Base-by-base conservation (phyloP, 2,329 filamentous ascomycete species). In the Fusarium incarnatum region DNA sequence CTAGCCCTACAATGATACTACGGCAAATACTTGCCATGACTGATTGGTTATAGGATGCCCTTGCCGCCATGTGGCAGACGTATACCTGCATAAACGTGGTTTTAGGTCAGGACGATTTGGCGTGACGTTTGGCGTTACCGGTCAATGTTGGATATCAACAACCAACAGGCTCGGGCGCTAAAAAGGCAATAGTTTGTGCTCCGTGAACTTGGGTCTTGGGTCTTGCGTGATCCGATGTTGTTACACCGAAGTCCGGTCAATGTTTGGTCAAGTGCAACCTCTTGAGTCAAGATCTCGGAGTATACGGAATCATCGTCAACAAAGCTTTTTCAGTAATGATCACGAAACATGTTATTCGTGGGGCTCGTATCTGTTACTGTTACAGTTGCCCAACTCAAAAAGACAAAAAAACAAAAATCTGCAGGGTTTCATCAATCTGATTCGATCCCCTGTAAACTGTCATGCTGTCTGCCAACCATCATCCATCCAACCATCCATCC, bases 1-100 rank as follows among this genome's bases (percentile, higher is more conserved):
- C 34, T 44, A 44, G 44, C 44, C 44, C 18, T 28, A 46, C 23
- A 46, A 25, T 10, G 16, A n/a, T 16, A 37, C 34, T 27, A 37
- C 34, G 34, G 34, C 34, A 37, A n/a, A 37, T 37, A n/a, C 18
- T 44, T 47, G 32, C 30, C 54, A 34, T 18, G 32, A 40, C 54
- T 32, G n/a, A 55, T 69, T 60, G 53, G 47, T 34, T 40, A 45
- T 53, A 46, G 28, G 22, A 54, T 56, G 45, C 50, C 56, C 57
- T 64, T 64, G 56, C 54, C 54, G 61, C 70, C 68, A 69, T 73
- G 73, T 73, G 72, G 72, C 68, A 72, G 55, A 62, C 57, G 47
- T 52, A 42, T 41, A 52, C 32, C 18, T 52, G 45, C 45, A 67
- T 67, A 42, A 42, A 62, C 34, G 32, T 52, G 34, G 62, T 58